Evolutionary conservation across 139 green algal genomes (phyloP).

Genomic region (Chlorella sorokiniana): DNA sequence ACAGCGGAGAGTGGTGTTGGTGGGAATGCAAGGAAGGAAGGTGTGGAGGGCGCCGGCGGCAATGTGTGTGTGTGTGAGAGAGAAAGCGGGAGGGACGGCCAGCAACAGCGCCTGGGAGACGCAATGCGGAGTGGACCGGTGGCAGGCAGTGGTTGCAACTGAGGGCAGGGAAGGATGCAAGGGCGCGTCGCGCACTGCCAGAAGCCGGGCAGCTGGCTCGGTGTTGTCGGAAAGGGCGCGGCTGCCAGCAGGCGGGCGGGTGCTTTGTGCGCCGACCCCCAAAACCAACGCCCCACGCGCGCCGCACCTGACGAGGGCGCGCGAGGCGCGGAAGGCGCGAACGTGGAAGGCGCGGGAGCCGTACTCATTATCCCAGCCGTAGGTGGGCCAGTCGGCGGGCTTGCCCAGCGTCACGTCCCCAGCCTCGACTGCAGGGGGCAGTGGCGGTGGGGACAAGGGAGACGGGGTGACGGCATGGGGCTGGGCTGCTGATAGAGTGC

Average conservation of each 20-base stretch:
- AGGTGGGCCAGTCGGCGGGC: conserved; percentile 71
- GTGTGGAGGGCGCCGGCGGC: neutral
- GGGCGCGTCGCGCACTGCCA: too few relatives aligned
- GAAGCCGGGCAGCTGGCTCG: too few relatives aligned
- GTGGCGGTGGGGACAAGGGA: neutral
- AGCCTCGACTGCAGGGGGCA: neutral
- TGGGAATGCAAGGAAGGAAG: neutral
- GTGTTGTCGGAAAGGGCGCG: too few relatives aligned
- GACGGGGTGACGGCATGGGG: neutral
- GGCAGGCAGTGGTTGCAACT: too few relatives aligned
- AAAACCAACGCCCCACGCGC: conserved; percentile 36
- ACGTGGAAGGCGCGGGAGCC: conserved; percentile 54
- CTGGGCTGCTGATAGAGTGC: too few relatives aligned
- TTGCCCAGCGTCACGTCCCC: conserved; percentile 59
- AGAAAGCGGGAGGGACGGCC: too few relatives aligned
- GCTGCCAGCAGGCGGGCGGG: neutral
- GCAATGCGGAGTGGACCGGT: too few relatives aligned
- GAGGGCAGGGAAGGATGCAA: too few relatives aligned
- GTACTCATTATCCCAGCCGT: conserved; percentile 87
- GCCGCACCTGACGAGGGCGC: conserved; percentile 33
- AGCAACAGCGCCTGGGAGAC: too few relatives aligned
- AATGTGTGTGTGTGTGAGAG: too few relatives aligned
- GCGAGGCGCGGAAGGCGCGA: conserved; percentile 40
- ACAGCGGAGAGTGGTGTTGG: neutral
- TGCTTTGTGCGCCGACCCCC: conserved; percentile 31